Percentiles rank a stretch among this genome's conserved stretches.
phyloP scores from a whole-genome alignment of 2,329 filamentous ascomycete genomes.

The Penicillium sp. region DNA sequence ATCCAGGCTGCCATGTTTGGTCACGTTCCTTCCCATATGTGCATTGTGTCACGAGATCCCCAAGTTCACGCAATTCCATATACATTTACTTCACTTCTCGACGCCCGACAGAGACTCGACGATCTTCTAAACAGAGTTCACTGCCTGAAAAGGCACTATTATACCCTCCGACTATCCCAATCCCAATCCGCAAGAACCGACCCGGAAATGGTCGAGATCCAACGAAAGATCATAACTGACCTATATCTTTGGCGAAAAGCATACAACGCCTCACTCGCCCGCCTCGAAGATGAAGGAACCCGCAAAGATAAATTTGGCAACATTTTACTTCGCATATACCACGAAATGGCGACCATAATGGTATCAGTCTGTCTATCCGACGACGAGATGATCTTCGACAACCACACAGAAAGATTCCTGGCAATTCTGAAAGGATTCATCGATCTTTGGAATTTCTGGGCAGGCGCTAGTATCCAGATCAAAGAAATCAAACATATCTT shows the following conservation, averaged over 20 bases:
- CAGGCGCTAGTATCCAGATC: neutral
- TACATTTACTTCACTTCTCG: slow-evolving; percentile 10
- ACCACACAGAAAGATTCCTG: slow-evolving; percentile 21
- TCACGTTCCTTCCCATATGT: slow-evolving; percentile 18
- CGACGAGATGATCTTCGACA: slow-evolving; percentile 25
- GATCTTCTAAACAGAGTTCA: slow-evolving; percentile 18
- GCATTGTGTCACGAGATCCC: slow-evolving; percentile 10
- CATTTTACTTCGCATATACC: slow-evolving; percentile 39
- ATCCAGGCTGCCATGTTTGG: slow-evolving; percentile 31
- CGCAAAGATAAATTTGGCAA: slow-evolving; percentile 20
- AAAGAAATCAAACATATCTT: neutral
- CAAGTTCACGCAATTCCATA: slow-evolving; percentile 8
- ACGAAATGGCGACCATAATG: slow-evolving; percentile 49
- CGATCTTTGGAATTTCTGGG: slow-evolving; percentile 12
- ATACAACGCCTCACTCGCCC: slow-evolving; percentile 14
- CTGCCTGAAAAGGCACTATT: slow-evolving; percentile 13
- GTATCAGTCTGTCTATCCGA: slow-evolving; percentile 13
- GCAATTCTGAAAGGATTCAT: slow-evolving; percentile 14
- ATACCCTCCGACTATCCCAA: neutral
- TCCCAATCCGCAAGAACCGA: neutral
- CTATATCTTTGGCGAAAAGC: slow-evolving; percentile 23
- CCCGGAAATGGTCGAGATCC: slow-evolving; percentile 3
- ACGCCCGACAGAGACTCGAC: slow-evolving; percentile 25
- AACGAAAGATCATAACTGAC: slow-evolving; percentile 9
- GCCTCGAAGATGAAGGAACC: neutral